These are phyloP conservation scores for Puccinia polysora DNA, from an alignment of 1,284 basidiomycete genomes.

Conservation along the genomic window DNA sequence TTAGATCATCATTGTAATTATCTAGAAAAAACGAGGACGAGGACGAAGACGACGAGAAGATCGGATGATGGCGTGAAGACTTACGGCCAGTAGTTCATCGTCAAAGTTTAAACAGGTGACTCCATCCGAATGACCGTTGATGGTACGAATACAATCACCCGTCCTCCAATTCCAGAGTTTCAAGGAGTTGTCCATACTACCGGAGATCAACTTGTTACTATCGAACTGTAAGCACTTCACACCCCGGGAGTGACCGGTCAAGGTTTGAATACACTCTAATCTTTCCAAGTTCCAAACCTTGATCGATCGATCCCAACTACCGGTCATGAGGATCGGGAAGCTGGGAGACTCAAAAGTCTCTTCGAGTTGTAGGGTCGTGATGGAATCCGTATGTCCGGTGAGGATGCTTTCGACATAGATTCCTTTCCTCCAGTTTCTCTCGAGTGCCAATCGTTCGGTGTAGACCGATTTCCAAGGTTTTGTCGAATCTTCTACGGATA, in stretches of 20 bases:
- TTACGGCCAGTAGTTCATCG: constrained; percentile 71
- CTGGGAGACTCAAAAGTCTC: constrained; percentile 62
- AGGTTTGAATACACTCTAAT: constrained; percentile 72
- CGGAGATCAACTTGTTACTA: constrained; percentile 89
- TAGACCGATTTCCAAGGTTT: constrained; percentile 99
- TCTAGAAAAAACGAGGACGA: neutral
- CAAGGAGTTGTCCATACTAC: constrained; percentile 90
- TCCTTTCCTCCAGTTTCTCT: constrained; percentile 94
- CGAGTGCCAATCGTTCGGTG: constrained; percentile 88
- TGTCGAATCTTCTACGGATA: constrained; percentile 57
- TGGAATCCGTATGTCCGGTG: constrained; percentile 87
- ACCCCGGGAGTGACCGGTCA: constrained; percentile 85
- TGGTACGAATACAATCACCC: constrained; percentile 78
- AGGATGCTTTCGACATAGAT: constrained; percentile 77
- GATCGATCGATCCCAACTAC: constrained; percentile 90
- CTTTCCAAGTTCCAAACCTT: constrained; percentile 97
- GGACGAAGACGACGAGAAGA: neutral
- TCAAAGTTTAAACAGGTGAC: constrained; percentile 91
- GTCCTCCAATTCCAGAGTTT: constrained; percentile 98
- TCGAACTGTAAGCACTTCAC: constrained; percentile 93
- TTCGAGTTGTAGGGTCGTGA: constrained; percentile 95
- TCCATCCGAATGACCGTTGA: constrained; percentile 85
- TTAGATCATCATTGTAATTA: too few relatives aligned
- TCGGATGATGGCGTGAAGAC: neutral
- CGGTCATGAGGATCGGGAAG: constrained; percentile 85